Conservation (phyloP, 306 rosid species). For the Corylus americana region DNA sequence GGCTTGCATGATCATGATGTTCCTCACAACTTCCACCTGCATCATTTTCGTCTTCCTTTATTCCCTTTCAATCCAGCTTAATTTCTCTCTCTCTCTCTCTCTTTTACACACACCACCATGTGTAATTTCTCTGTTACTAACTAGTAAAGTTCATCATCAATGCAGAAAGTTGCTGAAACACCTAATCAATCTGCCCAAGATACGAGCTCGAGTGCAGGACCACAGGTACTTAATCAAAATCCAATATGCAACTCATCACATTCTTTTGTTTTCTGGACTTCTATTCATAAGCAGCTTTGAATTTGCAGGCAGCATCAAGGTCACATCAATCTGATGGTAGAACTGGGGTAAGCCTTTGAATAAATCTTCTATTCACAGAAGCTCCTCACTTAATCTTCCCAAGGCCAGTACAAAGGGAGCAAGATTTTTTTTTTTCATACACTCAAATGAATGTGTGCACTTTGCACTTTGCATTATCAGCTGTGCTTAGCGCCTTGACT, state of each 20-base stretch:
- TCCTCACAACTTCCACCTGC: neutral
- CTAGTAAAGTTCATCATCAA: constrained; percentile 1
- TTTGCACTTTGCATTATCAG: neutral
- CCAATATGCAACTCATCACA: neutral
- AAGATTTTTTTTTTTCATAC: neutral
- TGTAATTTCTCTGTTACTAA: neutral
- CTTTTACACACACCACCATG: neutral
- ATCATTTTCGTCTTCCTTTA: neutral
- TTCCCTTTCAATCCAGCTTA: neutral
- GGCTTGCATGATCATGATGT: neutral
- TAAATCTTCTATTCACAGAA: neutral
- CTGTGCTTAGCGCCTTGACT: neutral
- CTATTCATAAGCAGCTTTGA: constrained; percentile 5
- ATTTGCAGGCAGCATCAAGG: constrained; percentile 23
- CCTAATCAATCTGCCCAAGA: neutral
- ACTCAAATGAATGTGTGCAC: neutral
- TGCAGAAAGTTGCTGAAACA: constrained; percentile 22
- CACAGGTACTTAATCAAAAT: constrained; percentile 20
- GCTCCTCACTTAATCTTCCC: neutral
- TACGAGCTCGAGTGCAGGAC: constrained; percentile 5
- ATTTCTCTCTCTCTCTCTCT: neutral
- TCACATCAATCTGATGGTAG: constrained; percentile 31
- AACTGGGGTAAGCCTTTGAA: constrained; percentile 28
- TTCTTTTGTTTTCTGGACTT: neutral
- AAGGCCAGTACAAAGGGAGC: neutral